Base-by-base conservation (phyloP, 2,329 filamentous ascomycete species). In the Orbilia oligospora region DNA sequence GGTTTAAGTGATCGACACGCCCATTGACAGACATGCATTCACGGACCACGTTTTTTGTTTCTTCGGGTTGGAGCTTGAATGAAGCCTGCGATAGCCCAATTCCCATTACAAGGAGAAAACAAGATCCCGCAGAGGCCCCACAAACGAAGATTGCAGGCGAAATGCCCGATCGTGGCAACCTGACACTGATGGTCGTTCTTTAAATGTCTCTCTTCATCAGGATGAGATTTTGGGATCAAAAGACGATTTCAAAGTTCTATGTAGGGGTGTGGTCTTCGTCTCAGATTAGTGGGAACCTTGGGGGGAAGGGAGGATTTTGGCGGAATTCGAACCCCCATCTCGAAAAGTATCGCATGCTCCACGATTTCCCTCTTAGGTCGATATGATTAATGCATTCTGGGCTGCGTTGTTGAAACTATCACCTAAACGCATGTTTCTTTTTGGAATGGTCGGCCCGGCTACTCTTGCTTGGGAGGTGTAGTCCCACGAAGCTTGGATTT, bases 1-100 rank as follows among this genome's bases (percentile, higher is more conserved):
- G 67, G 73, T 64, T 77, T 77, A 77, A 71, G 27, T 71, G 73
- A 77, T 77, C 73, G 73, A 77, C 73, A 30, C 61, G 67, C 51
- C 66, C 49, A 71, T 67, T 77, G 73, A 77, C 73, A 77, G 58
- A 56, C 61, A 71, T 71, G 67, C 73, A 63, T 71, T 77, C 73
- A 77, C 61, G 44, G 70, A 71, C 67, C 73, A 77, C 73, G 73
- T 77, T 77, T 61, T 61, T 77, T 77, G 36, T 67, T 58, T 56
- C 61, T 71, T 69, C 64, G 73, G 73, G 41, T 71, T 69, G 66
- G 46, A 48, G 27, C 44, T 76, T 22, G 48, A 55, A 38, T 66
- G 58, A 61, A 71, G 56, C 20, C 20, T 58, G 72, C 56, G 58
- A 77, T 77, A 67, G 36, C 49, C 41, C 24, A 55, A 56, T 24